Base-by-base conservation (phyloP, 805 yeast genomes). In the Candida xiaguanensis region DNA sequence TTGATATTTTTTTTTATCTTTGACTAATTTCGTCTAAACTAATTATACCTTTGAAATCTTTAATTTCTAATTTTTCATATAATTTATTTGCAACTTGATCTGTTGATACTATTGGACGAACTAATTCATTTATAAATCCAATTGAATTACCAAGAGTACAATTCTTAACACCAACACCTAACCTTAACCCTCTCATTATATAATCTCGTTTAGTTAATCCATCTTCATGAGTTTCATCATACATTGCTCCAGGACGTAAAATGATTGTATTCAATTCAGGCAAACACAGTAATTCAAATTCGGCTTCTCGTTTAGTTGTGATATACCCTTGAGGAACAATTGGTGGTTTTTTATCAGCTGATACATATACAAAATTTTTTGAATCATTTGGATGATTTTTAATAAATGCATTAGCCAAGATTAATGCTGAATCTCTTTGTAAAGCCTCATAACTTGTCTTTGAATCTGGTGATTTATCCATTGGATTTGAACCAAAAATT, bases 211-310 rank as follows among this genome's bases (percentile, higher is more conserved):
- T 50, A 34, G 63, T 63, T 23, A 53, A 50, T 5, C 51, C 46
- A 6, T 54, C 47, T 2, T 53, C 46, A 26, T 47, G 50, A 16
- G 39, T 33, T 14, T 69, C 77, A 53, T 86, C 95, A 52, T 65
- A 84, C 89, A 89, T 80, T 49, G 88, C 78, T 0, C 95, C 95
- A 0, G 96, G 96, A 44, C 96, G 71, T 60, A 85, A 45, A 12
- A 84, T 56, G 2, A 89, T 77, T 0, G 83, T 65, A 41, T 91
- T 71, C 17, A 85, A 63, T 1, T 55, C 55, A 2, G 59, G 54
- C n/a, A 67, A 62, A 15, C 75, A 63, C 19, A 67, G 56, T 15
- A 78, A 57, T 47, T 77, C 82, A 17, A 58, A 57, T 55, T 89
- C 97, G 0, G 96, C 91, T 43, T 72, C 78, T 48, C 96, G 65